Conservation (phyloP, 2,329 filamentous ascomycete genomes). For the Aureobasidium vineae region DNA sequence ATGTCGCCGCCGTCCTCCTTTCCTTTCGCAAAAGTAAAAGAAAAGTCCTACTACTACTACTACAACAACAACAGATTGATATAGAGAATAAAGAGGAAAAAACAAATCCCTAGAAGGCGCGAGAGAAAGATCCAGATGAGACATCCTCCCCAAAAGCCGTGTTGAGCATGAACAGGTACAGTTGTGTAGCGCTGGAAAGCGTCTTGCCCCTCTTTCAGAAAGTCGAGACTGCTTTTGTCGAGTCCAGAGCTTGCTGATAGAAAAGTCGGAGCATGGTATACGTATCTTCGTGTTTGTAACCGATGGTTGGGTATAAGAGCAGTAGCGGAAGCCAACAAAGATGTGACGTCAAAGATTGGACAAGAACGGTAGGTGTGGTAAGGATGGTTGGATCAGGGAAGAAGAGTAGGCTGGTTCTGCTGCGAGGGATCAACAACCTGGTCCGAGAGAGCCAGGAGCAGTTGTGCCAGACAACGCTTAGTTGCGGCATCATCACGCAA, state of each 20-base stretch:
- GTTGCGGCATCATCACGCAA: slow-evolving; percentile 96
- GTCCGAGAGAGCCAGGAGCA: slow-evolving; percentile 94
- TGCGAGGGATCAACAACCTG: slow-evolving; percentile 33
- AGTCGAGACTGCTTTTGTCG: slow-evolving; percentile 3
- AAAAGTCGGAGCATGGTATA: neutral
- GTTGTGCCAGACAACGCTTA: slow-evolving; percentile 94
- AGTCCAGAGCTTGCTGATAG: neutral
- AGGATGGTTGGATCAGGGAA: slow-evolving; percentile 19
- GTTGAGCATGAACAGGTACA: slow-evolving; percentile 7
- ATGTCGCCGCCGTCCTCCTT: neutral
- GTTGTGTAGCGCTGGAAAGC: neutral
- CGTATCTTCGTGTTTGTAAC: slow-evolving; percentile 12
- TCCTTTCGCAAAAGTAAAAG: slow-evolving; percentile 22
- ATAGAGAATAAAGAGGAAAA: slow-evolving; percentile 11
- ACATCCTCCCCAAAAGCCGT: neutral
- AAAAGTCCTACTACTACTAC: slow-evolving; percentile 11
- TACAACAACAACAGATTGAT: slow-evolving; percentile 20
- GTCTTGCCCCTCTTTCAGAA: neutral
- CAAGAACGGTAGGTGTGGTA: slow-evolving; percentile 17
- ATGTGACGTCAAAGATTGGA: slow-evolving; percentile 16
- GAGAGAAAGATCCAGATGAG: slow-evolving; percentile 8
- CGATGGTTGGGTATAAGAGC: slow-evolving; percentile 2
- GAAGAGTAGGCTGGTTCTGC: slow-evolving; percentile 22
- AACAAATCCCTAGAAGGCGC: slow-evolving; percentile 13
- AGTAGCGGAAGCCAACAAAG: slow-evolving; percentile 10